A percentile compares a stretch with the other conserved stretches of the same genome.
Conservation (phyloP, 78 protist genomes). For the Carpediemonas membranifera region DNA sequence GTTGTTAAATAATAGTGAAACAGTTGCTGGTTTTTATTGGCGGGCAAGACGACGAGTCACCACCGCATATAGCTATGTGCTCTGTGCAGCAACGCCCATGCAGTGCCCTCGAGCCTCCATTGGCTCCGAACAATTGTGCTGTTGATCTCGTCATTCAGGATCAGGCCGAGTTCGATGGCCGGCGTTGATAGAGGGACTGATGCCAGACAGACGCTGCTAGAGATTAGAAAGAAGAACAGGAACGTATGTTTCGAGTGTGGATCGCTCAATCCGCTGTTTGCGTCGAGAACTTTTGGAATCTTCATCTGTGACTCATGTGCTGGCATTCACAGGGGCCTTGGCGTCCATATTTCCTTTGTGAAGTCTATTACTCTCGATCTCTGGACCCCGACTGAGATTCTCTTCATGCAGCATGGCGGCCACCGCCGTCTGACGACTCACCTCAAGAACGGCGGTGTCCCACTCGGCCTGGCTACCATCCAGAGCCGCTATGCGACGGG, state of each 20-base stretch:
- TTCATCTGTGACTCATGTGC: slow-evolving; percentile 66
- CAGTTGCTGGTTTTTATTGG: too few species aligned
- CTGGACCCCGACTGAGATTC: not conserved
- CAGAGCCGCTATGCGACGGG: not conserved
- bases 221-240: too few species aligned
- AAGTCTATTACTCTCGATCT: slow-evolving; percentile 19
- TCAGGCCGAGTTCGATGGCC: too few species aligned
- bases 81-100: too few species aligned
- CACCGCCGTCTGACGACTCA: slow-evolving; percentile 9
- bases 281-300: slow-evolving; percentile 61
- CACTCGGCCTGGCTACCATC: not conserved
- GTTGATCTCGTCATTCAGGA: too few species aligned
- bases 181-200: too few species aligned
- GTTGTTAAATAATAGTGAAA: too few species aligned
- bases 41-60: too few species aligned
- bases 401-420: slow-evolving; percentile 22
- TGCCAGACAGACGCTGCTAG: too few species aligned
- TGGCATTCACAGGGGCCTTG: slow-evolving; percentile 62
- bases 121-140: too few species aligned
- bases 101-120: too few species aligned
- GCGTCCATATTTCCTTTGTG: slow-evolving; percentile 60
- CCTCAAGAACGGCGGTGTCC: not conserved
- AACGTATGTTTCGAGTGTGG: slow-evolving; percentile 73
- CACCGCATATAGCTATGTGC: too few species aligned
- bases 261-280: slow-evolving; percentile 67